Conservation (phyloP, 2,329 filamentous ascomycete genomes). For the Sclerotinia subarctica region DNA sequence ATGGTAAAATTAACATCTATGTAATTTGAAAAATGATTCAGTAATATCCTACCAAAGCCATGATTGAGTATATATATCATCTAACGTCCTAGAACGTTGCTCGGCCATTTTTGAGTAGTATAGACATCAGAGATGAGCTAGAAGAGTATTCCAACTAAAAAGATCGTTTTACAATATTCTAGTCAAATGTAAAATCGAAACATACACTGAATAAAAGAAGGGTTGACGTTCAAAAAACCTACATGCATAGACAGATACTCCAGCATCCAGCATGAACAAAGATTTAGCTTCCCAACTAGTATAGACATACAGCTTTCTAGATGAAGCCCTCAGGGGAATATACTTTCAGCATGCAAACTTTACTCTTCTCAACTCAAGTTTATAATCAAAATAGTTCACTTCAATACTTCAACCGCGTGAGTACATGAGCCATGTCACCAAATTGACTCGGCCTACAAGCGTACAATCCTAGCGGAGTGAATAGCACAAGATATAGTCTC, state of each 20-base stretch:
- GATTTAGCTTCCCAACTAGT: background rate
- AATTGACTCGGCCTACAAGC: background rate
- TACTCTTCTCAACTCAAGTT: background rate
- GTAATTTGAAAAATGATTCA: background rate
- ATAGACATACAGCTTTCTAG: background rate
- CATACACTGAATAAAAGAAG: background rate
- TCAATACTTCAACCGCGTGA: background rate
- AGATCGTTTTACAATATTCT: background rate
- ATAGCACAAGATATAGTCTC: background rate
- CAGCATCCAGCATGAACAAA: background rate
- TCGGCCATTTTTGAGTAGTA: background rate
- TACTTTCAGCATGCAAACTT: background rate
- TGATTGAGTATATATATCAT: background rate
- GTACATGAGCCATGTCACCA: no score
- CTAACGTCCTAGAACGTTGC: background rate
- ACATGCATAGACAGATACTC: background rate
- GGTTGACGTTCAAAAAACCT: background rate
- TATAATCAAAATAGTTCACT: background rate
- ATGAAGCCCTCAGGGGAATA: background rate
- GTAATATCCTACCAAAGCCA: background rate
- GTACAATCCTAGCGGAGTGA: background rate
- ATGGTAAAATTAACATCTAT: background rate
- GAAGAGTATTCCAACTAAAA: background rate
- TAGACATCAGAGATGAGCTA: background rate
- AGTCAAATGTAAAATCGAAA: background rate